A percentile compares a stretch with the other conserved stretches of the same genome.
These are phyloP conservation scores for Globisporangium takayamanum DNA, from an alignment of 352 stramenopile species.

Conservation along the genomic window DNA sequence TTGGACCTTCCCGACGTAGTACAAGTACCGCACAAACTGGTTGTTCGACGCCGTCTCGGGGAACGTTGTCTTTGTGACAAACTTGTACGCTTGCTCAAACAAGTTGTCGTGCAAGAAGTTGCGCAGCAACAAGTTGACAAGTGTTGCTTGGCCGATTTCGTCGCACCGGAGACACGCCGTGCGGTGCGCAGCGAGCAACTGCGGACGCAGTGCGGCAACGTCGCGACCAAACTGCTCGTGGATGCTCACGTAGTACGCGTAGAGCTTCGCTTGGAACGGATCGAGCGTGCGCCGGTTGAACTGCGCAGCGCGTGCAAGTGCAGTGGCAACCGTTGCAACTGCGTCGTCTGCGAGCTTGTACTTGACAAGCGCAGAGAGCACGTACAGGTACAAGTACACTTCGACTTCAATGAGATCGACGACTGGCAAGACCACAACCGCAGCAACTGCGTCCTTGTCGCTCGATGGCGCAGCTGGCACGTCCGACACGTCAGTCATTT, in stretches of 20 bases:
- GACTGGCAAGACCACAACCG: conserved; percentile 29
- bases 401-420: conserved; percentile 83
- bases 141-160: conserved; percentile 86
- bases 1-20: conserved; percentile 95
- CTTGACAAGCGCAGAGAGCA: conserved; percentile 68
- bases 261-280: conserved; percentile 71
- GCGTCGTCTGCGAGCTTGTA: conserved; percentile 53
- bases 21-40: conserved; percentile 97
- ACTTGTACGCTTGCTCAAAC: conserved; percentile 91
- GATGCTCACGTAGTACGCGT: conserved; percentile 70
- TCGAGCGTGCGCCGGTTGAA: conserved; percentile 81
- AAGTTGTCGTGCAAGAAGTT: conserved; percentile 88
- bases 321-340: conserved; percentile 41
- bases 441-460: conserved; percentile 9
- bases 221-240: conserved; percentile 62
- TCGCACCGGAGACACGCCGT: conserved; percentile 87
- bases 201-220: conserved; percentile 50
- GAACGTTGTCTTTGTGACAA: conserved; percentile 87
- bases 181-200: conserved; percentile 76
- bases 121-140: conserved; percentile 89
- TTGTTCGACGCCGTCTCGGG: conserved; percentile 95
- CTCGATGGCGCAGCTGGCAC: conserved; percentile 7
- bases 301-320: conserved; percentile 56
- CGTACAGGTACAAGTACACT: conserved; percentile 78
- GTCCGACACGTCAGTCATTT: conserved; percentile 45